A percentile compares a stretch with the other conserved stretches of the same genome.
phyloP scores from a whole-genome alignment of 2,329 filamentous ascomycete species.

The Ophiostoma fasciatum region DNA sequence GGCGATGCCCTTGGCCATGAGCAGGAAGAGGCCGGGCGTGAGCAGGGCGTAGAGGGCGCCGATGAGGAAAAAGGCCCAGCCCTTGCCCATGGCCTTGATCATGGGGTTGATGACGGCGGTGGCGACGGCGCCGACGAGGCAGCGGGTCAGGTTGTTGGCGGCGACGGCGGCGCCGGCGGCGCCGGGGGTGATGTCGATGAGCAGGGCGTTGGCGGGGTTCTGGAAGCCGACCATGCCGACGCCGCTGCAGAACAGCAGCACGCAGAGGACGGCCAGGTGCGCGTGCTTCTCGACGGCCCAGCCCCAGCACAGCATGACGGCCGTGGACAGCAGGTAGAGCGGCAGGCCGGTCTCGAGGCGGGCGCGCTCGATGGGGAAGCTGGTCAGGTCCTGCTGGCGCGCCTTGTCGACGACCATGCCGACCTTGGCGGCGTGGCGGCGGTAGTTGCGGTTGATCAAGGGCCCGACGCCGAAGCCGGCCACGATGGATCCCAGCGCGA shows the following conservation, averaged over 20 bases:
- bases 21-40: constrained; percentile 23
- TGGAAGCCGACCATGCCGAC: constrained; percentile 37
- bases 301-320: constrained; percentile 32
- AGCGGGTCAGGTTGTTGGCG: constrained; percentile 40
- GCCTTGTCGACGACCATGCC: constrained; percentile 37
- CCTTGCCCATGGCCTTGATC: constrained; percentile 33
- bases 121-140: constrained; percentile 37
- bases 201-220: constrained; percentile 35
- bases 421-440: constrained; percentile 37
- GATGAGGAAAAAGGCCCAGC: constrained; percentile 36
- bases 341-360: constrained; percentile 33
- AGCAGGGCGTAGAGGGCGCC: constrained; percentile 26
- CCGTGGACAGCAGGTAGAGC: constrained; percentile 32
- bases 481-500: constrained; percentile 33
- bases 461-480: constrained; percentile 33
- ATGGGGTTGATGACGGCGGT: constrained; percentile 37
- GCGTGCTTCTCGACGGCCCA: constrained; percentile 31
- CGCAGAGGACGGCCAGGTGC: constrained; percentile 29
- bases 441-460: constrained; percentile 52
- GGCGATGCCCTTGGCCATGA: constrained; percentile 26
- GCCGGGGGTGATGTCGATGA: constrained; percentile 40
- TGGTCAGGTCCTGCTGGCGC: constrained; percentile 30
- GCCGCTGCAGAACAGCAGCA: constrained; percentile 32
- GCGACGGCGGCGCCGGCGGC: constrained; percentile 39
- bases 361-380: constrained; percentile 35